Evolutionary conservation across 805 yeast genomes (phyloP).

Genomic region (Metschnikowia lunata): DNA sequence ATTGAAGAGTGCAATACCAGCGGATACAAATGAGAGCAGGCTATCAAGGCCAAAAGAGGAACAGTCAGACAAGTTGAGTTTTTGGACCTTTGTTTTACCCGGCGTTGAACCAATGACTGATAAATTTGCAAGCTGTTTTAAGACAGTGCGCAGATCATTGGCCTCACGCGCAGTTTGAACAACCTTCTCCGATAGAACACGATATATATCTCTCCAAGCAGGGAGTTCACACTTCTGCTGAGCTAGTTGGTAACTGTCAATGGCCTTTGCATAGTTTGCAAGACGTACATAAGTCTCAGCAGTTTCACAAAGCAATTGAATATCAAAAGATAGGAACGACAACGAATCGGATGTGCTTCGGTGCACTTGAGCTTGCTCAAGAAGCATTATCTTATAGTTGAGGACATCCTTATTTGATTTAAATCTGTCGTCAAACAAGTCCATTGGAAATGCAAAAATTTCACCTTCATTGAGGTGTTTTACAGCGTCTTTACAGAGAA

Average conservation of each 20-base stretch:
- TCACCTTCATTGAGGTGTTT: slow-evolving; percentile 20
- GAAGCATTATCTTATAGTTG: slow-evolving; percentile 5
- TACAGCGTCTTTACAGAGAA: slow-evolving; percentile 30
- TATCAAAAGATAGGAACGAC: slow-evolving; percentile 1
- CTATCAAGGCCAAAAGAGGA: not conserved
- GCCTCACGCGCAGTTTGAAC: not conserved
- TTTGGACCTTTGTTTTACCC: not conserved
- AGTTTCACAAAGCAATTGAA: slow-evolving; percentile 43
- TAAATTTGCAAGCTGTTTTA: slow-evolving; percentile 5
- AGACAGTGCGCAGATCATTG: not conserved
- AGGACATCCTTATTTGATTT: slow-evolving; percentile 3
- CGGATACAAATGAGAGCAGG: not conserved
- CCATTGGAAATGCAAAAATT: not conserved
- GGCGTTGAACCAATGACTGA: not conserved
- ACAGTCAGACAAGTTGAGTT: not conserved
- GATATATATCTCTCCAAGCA: slow-evolving; percentile 7
- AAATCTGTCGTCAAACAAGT: too few species aligned
- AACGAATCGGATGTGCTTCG: not conserved
- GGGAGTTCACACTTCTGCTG: not conserved
- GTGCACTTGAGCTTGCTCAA: slow-evolving; percentile 1
- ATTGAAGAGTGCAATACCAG: slow-evolving; percentile 1
- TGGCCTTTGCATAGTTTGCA: slow-evolving; percentile 17
- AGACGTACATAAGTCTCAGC: slow-evolving; percentile 43
- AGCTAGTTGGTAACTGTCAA: slow-evolving; percentile 14
- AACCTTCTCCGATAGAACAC: slow-evolving; percentile 4